These are phyloP conservation scores for Samsoniella hepiali DNA, from an alignment of 2,329 filamentous ascomycete species.

Conservation along the genomic window DNA sequence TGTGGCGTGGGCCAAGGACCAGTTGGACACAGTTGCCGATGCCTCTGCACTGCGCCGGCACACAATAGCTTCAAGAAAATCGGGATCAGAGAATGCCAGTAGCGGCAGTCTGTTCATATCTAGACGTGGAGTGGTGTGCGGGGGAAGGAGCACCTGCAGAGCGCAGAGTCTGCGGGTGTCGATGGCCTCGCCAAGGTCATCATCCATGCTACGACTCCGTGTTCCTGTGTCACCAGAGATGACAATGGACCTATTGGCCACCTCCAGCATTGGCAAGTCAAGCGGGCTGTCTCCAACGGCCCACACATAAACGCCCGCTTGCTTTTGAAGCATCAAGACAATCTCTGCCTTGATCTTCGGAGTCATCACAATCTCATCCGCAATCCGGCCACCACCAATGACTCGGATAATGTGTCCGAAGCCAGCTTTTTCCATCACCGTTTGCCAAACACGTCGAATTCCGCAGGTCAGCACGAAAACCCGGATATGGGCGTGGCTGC, in stretches of 20 bases:
- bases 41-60: background rate
- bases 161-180: conserved; percentile 36
- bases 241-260: conserved; percentile 52
- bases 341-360: conserved; percentile 47
- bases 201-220: conserved; percentile 54
- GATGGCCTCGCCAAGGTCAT: conserved; percentile 41
- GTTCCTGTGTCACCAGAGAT: conserved; percentile 47
- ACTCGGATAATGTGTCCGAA: conserved; percentile 43
- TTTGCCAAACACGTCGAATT: conserved; percentile 52
- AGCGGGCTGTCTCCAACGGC: conserved; percentile 60
- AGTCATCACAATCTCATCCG: conserved; percentile 49
- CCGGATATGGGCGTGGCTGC: conserved; percentile 35
- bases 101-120: conserved; percentile 40
- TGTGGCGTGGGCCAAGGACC: conserved; percentile 38
- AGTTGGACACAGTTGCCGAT: background rate
- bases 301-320: conserved; percentile 43
- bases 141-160: conserved; percentile 46
- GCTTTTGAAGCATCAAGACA: conserved; percentile 38
- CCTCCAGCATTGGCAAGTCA: conserved; percentile 55
- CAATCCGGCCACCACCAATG: conserved; percentile 49
- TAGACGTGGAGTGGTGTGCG: conserved; percentile 38
- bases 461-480: conserved; percentile 56
- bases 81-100: background rate
- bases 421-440: conserved; percentile 43
- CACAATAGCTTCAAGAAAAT: background rate